These are phyloP conservation scores for Lachancea nothofagi DNA, from an alignment of 805 yeast genomes.

Conservation along the genomic window DNA sequence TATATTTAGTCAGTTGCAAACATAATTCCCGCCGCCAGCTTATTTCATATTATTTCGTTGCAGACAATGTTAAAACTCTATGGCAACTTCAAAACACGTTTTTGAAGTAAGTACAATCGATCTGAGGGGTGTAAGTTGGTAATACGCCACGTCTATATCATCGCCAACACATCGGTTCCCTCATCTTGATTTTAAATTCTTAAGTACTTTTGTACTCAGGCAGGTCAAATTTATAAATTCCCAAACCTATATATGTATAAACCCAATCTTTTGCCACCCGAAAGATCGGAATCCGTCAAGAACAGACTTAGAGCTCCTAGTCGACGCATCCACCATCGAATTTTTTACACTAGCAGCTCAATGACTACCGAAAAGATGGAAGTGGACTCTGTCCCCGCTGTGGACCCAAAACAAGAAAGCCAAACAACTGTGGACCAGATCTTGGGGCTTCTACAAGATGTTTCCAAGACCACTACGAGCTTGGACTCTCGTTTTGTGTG, in stretches of 20 bases:
- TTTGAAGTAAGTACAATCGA: no score
- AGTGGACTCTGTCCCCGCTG: constrained; percentile 15
- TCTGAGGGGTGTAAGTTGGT: no score
- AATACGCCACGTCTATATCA: no score
- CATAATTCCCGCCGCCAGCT: no score
- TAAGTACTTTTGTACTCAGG: constrained; percentile 3
- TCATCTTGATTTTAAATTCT: no score
- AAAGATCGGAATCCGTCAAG: neutral
- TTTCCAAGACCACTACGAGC: constrained; percentile 55
- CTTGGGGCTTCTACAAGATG: constrained; percentile 31
- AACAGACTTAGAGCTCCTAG: neutral
- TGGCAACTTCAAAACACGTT: no score
- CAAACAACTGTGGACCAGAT: constrained; percentile 31
- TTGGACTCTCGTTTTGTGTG: constrained; percentile 85
- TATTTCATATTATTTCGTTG: no score
- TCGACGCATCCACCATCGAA: neutral
- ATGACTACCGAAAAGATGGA: constrained; percentile 25
- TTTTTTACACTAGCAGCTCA: neutral
- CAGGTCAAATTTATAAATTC: no score
- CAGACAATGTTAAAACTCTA: no score
- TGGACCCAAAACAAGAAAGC: constrained; percentile 17
- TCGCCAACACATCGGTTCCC: no score
- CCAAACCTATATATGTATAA: neutral
- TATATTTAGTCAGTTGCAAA: no score
- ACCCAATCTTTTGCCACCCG: constrained; percentile 3